A percentile compares a stretch with the other conserved stretches of the same genome.
These are phyloP conservation scores for Xylaria sp. DNA, from an alignment of 2,329 filamentous ascomycete genomes.

Conservation along the genomic window DNA sequence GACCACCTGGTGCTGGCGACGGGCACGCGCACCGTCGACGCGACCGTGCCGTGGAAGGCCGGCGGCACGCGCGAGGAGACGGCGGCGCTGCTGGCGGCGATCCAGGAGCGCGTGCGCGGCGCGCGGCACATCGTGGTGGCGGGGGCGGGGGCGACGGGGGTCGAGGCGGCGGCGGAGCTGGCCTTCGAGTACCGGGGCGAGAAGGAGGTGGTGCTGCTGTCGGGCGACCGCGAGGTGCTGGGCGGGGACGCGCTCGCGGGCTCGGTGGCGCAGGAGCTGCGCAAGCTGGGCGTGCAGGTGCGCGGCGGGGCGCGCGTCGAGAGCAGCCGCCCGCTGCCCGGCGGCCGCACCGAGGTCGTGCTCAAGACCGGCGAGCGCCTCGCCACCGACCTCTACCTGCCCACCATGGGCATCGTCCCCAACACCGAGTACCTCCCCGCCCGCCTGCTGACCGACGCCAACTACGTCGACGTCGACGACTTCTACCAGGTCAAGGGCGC, in stretches of 20 bases:
- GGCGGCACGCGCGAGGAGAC: constrained; percentile 50
- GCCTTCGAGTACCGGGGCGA: constrained; percentile 51
- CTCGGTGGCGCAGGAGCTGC: constrained; percentile 52
- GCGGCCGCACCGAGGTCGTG: constrained; percentile 52
- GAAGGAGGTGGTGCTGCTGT: constrained; percentile 54
- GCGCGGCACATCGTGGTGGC: constrained; percentile 59
- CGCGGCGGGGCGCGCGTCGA: constrained; percentile 46
- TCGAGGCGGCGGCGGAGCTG: constrained; percentile 59
- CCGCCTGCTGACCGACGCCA: constrained; percentile 46
- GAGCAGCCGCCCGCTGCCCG: constrained; percentile 36
- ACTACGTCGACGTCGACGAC: constrained; percentile 54
- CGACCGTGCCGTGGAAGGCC: constrained; percentile 56
- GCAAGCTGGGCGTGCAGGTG: constrained; percentile 55
- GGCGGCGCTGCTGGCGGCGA: constrained; percentile 43
- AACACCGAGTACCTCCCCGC: constrained; percentile 57
- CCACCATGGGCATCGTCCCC: constrained; percentile 57
- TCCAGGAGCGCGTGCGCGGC: constrained; percentile 44
- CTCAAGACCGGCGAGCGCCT: constrained; percentile 52
- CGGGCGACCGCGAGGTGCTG: constrained; percentile 45
- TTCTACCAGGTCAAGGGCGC: constrained; percentile 50
- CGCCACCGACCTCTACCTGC: constrained; percentile 58
- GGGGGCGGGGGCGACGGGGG: constrained; percentile 59
- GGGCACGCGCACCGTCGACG: constrained; percentile 48
- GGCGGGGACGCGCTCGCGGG: constrained; percentile 47
- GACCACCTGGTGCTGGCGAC: constrained; percentile 63